phyloP scores from a whole-genome alignment of 306 rosid genomes.

The Purshia tridentata region DNA sequence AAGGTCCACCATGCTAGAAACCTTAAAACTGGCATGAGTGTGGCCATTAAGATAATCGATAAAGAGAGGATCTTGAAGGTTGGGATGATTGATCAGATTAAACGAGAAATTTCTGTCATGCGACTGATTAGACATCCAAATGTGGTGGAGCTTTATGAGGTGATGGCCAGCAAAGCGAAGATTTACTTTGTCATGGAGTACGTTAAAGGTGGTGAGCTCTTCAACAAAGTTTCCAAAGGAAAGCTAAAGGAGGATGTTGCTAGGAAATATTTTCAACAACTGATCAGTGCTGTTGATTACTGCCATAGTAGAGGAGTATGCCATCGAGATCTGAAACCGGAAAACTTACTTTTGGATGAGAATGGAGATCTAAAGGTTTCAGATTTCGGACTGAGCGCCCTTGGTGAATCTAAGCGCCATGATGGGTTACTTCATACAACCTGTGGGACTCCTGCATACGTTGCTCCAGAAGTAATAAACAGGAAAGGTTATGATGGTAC shows the following conservation, averaged over 20 bases:
- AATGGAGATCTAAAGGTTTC: slow-evolving; percentile 86
- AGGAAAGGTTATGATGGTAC: slow-evolving; percentile 85
- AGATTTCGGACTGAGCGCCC: slow-evolving; percentile 90
- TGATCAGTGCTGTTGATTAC: slow-evolving; percentile 85
- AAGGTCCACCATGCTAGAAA: slow-evolving; percentile 89
- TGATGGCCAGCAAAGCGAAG: slow-evolving; percentile 92
- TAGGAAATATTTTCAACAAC: slow-evolving; percentile 78
- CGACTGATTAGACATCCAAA: slow-evolving; percentile 71
- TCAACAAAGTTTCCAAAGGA: slow-evolving; percentile 83
- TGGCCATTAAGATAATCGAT: slow-evolving; percentile 79
- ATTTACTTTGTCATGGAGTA: slow-evolving; percentile 92
- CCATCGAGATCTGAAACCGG: slow-evolving; percentile 93
- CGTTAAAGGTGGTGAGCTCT: slow-evolving; percentile 92
- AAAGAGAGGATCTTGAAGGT: slow-evolving; percentile 83
- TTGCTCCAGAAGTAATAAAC: slow-evolving; percentile 88
- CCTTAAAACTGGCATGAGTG: slow-evolving; percentile 62
- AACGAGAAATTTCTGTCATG: slow-evolving; percentile 92
- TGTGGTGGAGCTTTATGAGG: slow-evolving; percentile 93
- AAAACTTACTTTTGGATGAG: slow-evolving; percentile 89
- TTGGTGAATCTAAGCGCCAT: slow-evolving; percentile 66
- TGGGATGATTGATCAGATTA: slow-evolving; percentile 88
- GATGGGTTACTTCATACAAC: slow-evolving; percentile 96
- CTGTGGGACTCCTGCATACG: slow-evolving; percentile 98
- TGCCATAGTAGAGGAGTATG: slow-evolving; percentile 89
- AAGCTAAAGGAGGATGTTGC: slow-evolving; percentile 78